Evolutionary conservation across 169 alveolate species (phyloP), one percentile per base, ranked within the genome.

Genomic region (Plasmodium inui): DNA sequence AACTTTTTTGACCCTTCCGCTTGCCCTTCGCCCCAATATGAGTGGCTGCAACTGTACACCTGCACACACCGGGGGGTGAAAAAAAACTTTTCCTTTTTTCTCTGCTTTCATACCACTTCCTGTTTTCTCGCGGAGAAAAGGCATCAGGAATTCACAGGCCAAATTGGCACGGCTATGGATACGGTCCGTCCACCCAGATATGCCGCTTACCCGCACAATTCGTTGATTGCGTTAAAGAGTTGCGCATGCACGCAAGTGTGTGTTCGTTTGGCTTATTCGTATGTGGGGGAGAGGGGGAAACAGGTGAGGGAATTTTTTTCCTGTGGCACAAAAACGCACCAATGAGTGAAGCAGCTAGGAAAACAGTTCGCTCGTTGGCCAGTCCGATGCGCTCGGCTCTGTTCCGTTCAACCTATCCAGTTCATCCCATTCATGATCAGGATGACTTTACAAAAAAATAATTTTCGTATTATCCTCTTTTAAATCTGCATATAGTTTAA

Each of bases 381-480:
- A 3, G 10, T 22, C 37, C 37, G n/a, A 0, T 67, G 17, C 76
- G 22, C 17, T 67, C 6, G 34, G 8, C 41, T n/a, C 41, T 67
- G 30, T 67, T 67, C 37, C 30, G 30, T 67, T 67, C 32, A 8
- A 1, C 32, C 32, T 2, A 3, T 19, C 74, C 6, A 9, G 4
- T 4, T 22, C 41, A 41, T 26, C 76, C 76, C 32, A 67, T 7
- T 0, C 37, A 26, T 26, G 14, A 67, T 22, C 37, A 26, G 34
- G 76, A 67, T 67, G 76, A 67, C 8, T 9, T 67, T 67, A 67
- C 76, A 19, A 67, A 67, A 67, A 67, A 67, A 67, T 67, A 67
- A 67, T 22, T 67, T 67, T 22, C 41, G 76, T 67, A 67, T 67
- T 67, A 26, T 22, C 76, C 76, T 67, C 28, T 67, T 67, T 67